A percentile compares a stretch with the other conserved stretches of the same genome.
Conservation (phyloP, 2,329 filamentous ascomycete species). For the Laburnicola sp. region DNA sequence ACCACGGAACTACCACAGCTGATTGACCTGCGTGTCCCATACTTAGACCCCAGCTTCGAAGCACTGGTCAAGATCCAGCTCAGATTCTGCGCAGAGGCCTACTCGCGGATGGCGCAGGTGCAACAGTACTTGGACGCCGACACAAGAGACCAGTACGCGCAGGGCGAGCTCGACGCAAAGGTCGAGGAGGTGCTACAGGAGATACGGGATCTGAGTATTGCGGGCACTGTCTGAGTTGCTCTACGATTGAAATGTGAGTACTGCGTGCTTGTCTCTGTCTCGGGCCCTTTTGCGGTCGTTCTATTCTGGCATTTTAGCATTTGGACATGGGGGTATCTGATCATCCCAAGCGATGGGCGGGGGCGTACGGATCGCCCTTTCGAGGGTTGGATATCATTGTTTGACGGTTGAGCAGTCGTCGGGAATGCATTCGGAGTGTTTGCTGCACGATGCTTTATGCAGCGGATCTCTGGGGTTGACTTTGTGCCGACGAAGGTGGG, state of each 20-base stretch:
- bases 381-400: slow-evolving; percentile 4
- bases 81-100: slow-evolving; percentile 96
- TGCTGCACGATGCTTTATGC: too few relatives aligned
- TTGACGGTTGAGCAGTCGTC: background rate
- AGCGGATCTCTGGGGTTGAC: too few relatives aligned
- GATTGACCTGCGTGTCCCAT: slow-evolving; percentile 94
- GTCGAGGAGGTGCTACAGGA: slow-evolving; percentile 97
- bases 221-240: slow-evolving; percentile 60
- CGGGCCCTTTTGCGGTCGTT: background rate
- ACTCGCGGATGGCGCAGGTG: slow-evolving; percentile 97
- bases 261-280: too few relatives aligned
- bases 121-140: slow-evolving; percentile 97
- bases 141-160: slow-evolving; percentile 92
- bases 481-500: too few relatives aligned
- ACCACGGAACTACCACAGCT: slow-evolving; percentile 91
- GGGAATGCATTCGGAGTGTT: too few relatives aligned
- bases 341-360: background rate
- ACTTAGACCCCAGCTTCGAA: slow-evolving; percentile 95
- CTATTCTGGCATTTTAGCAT: slow-evolving; percentile 3
- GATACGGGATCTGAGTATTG: slow-evolving; percentile 95
- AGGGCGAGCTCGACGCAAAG: slow-evolving; percentile 84
- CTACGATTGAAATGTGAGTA: background rate
- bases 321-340: background rate
- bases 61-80: slow-evolving; percentile 98
- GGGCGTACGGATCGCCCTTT: slow-evolving; percentile 1